A percentile compares a stretch with the other conserved stretches of the same genome.
These are phyloP conservation scores for Neopestalotiopsis clavispora DNA, from an alignment of 2,329 filamentous ascomycete genomes.

Conservation along the genomic window DNA sequence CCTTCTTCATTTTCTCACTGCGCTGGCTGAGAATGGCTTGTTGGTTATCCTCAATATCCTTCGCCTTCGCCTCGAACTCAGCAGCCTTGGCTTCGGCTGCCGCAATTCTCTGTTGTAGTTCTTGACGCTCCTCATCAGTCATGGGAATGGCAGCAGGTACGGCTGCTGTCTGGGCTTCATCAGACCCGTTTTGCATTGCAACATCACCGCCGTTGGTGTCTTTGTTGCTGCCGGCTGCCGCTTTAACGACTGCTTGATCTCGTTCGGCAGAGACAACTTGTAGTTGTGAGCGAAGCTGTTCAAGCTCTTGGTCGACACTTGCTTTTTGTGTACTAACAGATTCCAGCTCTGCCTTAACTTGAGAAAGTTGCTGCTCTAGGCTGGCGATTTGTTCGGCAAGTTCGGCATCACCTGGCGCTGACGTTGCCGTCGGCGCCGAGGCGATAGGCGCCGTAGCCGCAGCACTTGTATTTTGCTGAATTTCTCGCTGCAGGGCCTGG, in stretches of 20 bases:
- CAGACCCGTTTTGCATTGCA: not conserved
- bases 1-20: slow-evolving; percentile 71
- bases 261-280: slow-evolving; percentile 66
- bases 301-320: slow-evolving; percentile 67
- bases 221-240: slow-evolving; percentile 34
- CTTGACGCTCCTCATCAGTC: slow-evolving; percentile 63
- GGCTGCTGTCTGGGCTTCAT: not conserved
- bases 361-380: slow-evolving; percentile 54
- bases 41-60: slow-evolving; percentile 67
- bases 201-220: slow-evolving; percentile 25
- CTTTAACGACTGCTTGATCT: slow-evolving; percentile 60
- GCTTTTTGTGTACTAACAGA: slow-evolving; percentile 71
- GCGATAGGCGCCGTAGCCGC: slow-evolving; percentile 34
- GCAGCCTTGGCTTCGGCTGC: slow-evolving; percentile 65
- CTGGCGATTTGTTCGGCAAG: slow-evolving; percentile 50
- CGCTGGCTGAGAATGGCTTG: slow-evolving; percentile 66
- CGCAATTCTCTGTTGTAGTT: slow-evolving; percentile 66
- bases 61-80: slow-evolving; percentile 67
- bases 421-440: slow-evolving; percentile 39
- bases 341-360: slow-evolving; percentile 66
- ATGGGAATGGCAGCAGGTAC: slow-evolving; percentile 35
- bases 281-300: slow-evolving; percentile 61
- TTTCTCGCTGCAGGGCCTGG: slow-evolving; percentile 31
- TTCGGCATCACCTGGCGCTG: slow-evolving; percentile 39
- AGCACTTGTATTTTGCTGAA: slow-evolving; percentile 38